Base-by-base conservation (phyloP, 2,329 filamentous ascomycete genomes). In the Didymella sp. region DNA sequence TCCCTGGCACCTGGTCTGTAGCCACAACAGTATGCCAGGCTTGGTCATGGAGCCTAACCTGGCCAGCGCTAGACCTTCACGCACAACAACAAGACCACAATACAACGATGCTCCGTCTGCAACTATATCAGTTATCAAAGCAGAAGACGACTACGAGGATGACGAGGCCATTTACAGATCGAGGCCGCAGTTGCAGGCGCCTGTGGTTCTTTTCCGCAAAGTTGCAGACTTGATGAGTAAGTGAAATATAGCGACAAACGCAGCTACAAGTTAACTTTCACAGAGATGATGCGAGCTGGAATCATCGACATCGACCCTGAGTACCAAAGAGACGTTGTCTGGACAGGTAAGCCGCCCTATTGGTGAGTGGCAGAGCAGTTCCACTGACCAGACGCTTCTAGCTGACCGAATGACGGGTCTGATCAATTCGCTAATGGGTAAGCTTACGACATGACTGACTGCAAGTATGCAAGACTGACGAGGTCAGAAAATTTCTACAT, bases 261-360 rank as follows among this genome's bases (percentile, higher is more conserved):
- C 22, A 13, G 6, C 0, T 37, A 25, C 22, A 44, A 64, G 56
- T 55, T 61, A 5, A 33, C 17, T 19, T 24, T 0, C 17, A 9
- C 25, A 73, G 71, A 63, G 13, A 58, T 63, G 13, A 50, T 75
- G 11, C 60, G 73, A 1, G 50, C 50, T 6, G 60, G 59, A 6
- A 30, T 17, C 1, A 70, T 82, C 37, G 71, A 80, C 41, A 65
- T 81, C 6, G 70, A 81, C 51, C 79, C 80, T 4, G 76, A 79
- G 15, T 81, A 82, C 47, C 80, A 82, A 60, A 68, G 80, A 55
- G 79, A 78, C 31, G 74, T 81, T 19, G 79, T 81, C 1, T 82
- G 80, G 80, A 68, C 62, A 27, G 56, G 64, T 66, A 59, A 69
- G 60, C 7, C 0, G 21, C 17, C 11, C 19, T 31, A 3, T 37